Conservation (phyloP, 441 rosid species). For the Omphalea diandra region DNA sequence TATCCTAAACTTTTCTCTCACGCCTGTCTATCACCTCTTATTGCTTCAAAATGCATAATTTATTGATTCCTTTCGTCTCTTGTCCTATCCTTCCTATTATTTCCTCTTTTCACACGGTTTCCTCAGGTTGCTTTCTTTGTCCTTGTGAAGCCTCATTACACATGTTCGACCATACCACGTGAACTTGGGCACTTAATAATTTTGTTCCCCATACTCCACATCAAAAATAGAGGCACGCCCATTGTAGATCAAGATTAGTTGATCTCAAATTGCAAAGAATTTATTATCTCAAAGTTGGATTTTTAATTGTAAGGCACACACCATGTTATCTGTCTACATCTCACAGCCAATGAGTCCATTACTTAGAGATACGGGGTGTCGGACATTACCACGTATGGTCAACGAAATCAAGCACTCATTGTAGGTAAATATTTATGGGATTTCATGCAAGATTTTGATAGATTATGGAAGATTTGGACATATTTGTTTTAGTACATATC, state of each 20-base stretch:
- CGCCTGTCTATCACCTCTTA: constrained; percentile 38
- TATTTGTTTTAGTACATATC: not conserved
- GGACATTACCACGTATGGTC: constrained; percentile 23
- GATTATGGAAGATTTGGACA: constrained; percentile 7
- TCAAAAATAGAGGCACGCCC: constrained; percentile 23
- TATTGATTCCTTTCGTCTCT: constrained; percentile 19
- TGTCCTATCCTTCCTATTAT: not conserved
- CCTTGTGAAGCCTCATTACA: constrained; percentile 11
- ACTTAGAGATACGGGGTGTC: not conserved
- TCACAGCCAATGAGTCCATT: constrained; percentile 1
- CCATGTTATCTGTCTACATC: constrained; percentile 13
- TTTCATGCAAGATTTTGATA: constrained; percentile 27
- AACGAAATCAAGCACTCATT: not conserved
- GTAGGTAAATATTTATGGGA: constrained; percentile 1
- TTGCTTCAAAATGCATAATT: constrained; percentile 17
- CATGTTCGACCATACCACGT: constrained; percentile 32
- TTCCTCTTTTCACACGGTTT: not conserved
- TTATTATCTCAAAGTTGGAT: constrained; percentile 7
- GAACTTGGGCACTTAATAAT: constrained; percentile 33
- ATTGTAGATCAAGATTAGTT: constrained; percentile 15
- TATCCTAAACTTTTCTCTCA: constrained; percentile 19
- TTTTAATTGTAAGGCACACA: constrained; percentile 1
- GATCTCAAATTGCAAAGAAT: constrained; percentile 16
- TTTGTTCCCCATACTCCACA: constrained; percentile 33
- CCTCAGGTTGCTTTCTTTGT: constrained; percentile 21